Base-by-base conservation (phyloP, 2,329 filamentous ascomycete species). In the Scedosporium dehoogii region DNA sequence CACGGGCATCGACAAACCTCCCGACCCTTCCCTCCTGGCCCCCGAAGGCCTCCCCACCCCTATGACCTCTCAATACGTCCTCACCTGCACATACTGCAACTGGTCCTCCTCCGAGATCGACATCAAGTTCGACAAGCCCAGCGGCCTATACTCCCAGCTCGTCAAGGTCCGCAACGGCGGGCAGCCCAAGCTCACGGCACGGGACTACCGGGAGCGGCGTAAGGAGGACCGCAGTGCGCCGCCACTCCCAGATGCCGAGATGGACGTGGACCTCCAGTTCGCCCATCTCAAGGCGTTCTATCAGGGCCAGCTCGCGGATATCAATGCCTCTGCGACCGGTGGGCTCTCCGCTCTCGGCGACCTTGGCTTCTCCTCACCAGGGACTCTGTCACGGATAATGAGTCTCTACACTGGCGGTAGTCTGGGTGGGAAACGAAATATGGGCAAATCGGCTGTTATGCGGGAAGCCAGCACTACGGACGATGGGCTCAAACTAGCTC, bases 71-170 rank as follows among this genome's bases (percentile, higher is more conserved):
- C 73, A 71, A 63, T 97, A 88, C 74, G 86, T 93, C 41, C 80
- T 99, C 51, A 85, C 87, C 44, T 99, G 94, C 77, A 85, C 87
- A 60, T 96, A 96, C 75, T 99, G 94, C 78, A 87, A 90, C 73
- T 99, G 94, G 94, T 91, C 85, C 65, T 93, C 92, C 1, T 82
- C 88, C 60, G 94, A 99, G 71, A 90, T 96, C 51, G 91, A 89
- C 44, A 87, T 99, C 73, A 86, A 90, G 69, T 96, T 99, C 71
- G 91, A 93, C 69, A 92, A 93, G 68, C 86, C 90, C 9, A 94
- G 90, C 64, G 91, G 91, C 65, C 92, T 99, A 65, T 88, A 90
- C 66, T 81, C 83, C 29, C 94, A 99, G 72, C 78, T 96, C 7
- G 78, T 87, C 44, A 89, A 87, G 68, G 75, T 94, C 63, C 85